Base-by-base conservation (phyloP, 176 grass and related monocot genomes). In the Rhipidocladum racemiflorum region DNA sequence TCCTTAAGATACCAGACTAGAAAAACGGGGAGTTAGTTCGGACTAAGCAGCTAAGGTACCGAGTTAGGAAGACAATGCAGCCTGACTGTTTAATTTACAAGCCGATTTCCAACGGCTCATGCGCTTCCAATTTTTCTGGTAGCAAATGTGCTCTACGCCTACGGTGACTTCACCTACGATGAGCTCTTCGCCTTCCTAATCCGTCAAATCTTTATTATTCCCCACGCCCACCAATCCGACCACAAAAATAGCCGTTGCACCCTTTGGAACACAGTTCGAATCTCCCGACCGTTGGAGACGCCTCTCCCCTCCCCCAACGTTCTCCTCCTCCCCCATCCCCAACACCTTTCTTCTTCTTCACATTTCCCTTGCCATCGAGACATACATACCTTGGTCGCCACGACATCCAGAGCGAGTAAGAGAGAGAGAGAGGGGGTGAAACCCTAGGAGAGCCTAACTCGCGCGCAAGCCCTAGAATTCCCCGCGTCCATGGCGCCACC, bases 261-360 rank as follows among this genome's bases (percentile, higher is more conserved):
- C 32, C 32, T 68, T 79, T 13, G 34, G 15, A 43, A n/a, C 60
- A 75, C 59, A 59, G 79, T 95, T 92, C 56, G 74, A 93, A 90
- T 60, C 84, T 87, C 61, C 77, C 84, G 94, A 97, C 94, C 94
- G 94, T 97, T 97, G 54, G 39, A 89, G 57, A 1, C 49, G 2
- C 36, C 27, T 4, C 21, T 4, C 16, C 44, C 3, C 35, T 1
- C 3, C 6, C 42, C 27, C 78, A 89, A 81, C 82, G 82, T 85
- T 89, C 76, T 68, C 63, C 87, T 85, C 87, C 54, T 43, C 48
- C 57, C 9, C 72, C 64, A 50, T 20, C 46, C 1, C 45, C 32
- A 15, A 29, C 79, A 21, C 53, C 46, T 80, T 23, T 68, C 74
- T 17, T 23, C 28, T 76, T 24, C 80, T 32, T 0, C 24, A 74